These are phyloP conservation scores for Cinnamomum chago DNA, from an alignment of 164 flowering plant genomes.

Conservation along the genomic window DNA sequence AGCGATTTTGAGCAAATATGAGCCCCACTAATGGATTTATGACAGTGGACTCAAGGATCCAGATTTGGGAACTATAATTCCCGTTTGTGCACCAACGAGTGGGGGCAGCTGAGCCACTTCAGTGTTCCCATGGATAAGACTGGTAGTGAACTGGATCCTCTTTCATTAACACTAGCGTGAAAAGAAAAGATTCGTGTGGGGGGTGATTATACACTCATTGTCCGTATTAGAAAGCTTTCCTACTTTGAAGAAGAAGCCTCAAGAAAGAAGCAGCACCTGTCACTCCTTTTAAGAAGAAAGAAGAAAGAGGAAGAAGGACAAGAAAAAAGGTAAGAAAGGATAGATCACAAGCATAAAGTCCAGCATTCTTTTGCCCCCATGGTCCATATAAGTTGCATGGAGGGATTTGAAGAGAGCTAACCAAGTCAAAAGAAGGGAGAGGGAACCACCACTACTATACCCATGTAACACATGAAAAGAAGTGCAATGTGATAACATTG, in stretches of 20 bases:
- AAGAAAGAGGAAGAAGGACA: background rate
- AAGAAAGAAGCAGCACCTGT: background rate
- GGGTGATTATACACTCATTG: conserved; percentile 1
- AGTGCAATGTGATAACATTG: background rate
- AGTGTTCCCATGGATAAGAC: no score
- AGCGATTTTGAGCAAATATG: no score
- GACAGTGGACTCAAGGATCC: no score
- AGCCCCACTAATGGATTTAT: no score
- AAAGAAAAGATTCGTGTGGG: background rate
- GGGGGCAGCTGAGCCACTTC: no score
- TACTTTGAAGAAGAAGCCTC: background rate
- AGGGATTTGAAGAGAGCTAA: background rate
- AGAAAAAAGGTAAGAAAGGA: background rate
- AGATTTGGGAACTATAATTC: no score
- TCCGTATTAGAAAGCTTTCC: background rate
- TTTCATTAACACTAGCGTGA: no score
- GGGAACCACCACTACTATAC: background rate
- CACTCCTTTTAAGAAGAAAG: background rate
- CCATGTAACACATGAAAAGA: background rate
- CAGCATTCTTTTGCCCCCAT: background rate
- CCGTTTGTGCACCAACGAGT: no score
- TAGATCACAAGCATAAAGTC: background rate
- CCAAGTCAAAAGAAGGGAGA: conserved; percentile 1
- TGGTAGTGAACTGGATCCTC: no score
- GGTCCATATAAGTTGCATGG: background rate